Conservation (phyloP, 2,329 filamentous ascomycete species). For the Penicillium hesseltinei region DNA sequence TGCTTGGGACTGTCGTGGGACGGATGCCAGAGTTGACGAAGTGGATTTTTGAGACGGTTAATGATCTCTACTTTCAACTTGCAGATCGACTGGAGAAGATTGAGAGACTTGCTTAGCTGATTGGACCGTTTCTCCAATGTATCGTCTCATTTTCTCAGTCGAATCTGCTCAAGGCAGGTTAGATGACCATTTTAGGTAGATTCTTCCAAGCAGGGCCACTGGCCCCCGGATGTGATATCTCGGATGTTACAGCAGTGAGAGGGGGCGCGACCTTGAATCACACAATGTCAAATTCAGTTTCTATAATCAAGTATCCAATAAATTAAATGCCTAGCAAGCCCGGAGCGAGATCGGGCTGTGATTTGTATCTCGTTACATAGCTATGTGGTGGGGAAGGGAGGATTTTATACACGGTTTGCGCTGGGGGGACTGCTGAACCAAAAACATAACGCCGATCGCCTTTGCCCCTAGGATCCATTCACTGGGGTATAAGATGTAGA, state of each 20-base stretch:
- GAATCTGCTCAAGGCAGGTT: neutral
- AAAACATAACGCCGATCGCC: conserved; percentile 17
- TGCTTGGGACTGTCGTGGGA: conserved; percentile 20
- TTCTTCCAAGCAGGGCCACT: neutral
- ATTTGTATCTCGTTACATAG: conserved; percentile 10
- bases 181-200: neutral
- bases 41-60: conserved; percentile 4
- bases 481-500: conserved; percentile 26
- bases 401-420: conserved; percentile 23
- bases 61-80: conserved; percentile 16
- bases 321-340: neutral
- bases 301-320: neutral
- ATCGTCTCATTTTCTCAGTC: neutral
- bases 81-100: conserved; percentile 16
- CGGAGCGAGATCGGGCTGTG: neutral
- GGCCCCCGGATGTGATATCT: neutral
- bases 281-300: neutral
- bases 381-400: conserved; percentile 13
- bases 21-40: conserved; percentile 19
- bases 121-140: neutral
- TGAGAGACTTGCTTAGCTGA: conserved; percentile 20
- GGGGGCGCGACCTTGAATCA: neutral
- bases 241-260: neutral
- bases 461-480: conserved; percentile 18
- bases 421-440: neutral